These are phyloP conservation scores for Peribolospora kevripleyi DNA, from an alignment of 768 basidiomycete genomes.

Conservation along the genomic window DNA sequence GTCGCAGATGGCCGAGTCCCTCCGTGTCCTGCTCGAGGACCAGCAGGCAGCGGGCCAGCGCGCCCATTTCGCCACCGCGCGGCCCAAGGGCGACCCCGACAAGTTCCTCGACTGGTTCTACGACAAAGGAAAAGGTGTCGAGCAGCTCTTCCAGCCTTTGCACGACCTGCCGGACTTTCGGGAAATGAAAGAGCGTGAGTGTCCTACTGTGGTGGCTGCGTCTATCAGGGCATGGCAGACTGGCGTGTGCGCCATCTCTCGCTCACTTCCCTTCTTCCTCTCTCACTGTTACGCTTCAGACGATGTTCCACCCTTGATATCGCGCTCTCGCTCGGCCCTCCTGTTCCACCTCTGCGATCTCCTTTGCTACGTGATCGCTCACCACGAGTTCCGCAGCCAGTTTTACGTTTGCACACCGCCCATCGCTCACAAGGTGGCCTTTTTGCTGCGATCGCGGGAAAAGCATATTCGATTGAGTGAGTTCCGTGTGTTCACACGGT, in stretches of 20 bases:
- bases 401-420: conserved; percentile 66
- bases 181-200: conserved; percentile 4
- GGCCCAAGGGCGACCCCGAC: conserved; percentile 38
- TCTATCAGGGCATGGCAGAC: too few species aligned
- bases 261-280: too few species aligned
- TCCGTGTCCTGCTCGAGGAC: conserved; percentile 53
- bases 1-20: conserved; percentile 66
- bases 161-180: conserved; percentile 32
- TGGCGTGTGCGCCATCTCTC: too few species aligned
- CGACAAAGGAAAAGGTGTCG: conserved; percentile 36
- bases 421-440: conserved; percentile 46
- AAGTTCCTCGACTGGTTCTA: conserved; percentile 85
- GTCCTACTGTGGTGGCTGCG: too few species aligned
- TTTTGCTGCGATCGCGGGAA: conserved; percentile 54
- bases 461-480: conserved; percentile 79
- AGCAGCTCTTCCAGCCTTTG: conserved; percentile 60
- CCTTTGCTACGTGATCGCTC: conserved; percentile 59
- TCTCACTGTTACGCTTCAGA: too few species aligned
- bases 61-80: not conserved
- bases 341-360: conserved; percentile 76
- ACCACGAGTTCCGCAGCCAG: conserved; percentile 78
- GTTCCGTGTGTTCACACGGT: conserved; percentile 17
- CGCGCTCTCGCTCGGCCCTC: conserved; percentile 20
- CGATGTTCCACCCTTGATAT: too few species aligned
- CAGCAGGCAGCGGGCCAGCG: conserved; percentile 6